A percentile compares a stretch with the other conserved stretches of the same genome.
These are phyloP conservation scores for Drechslera avenae DNA, from an alignment of 2,329 filamentous ascomycete genomes.

Conservation along the genomic window DNA sequence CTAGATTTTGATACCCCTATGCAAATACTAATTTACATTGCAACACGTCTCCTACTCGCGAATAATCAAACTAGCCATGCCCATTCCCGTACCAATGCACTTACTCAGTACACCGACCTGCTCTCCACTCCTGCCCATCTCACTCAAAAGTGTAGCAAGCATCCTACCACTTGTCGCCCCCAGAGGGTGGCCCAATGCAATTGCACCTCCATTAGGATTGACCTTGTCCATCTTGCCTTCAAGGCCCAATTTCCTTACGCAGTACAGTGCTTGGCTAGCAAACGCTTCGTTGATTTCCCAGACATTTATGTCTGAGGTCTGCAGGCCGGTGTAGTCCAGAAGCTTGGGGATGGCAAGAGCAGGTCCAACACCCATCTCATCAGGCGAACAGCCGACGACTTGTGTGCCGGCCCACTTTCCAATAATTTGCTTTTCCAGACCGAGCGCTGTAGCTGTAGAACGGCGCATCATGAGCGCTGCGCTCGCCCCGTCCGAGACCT, in stretches of 20 bases:
- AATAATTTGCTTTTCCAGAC: conserved; percentile 71
- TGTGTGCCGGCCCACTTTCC: conserved; percentile 81
- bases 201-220: conserved; percentile 91
- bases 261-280: conserved; percentile 69
- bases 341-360: conserved; percentile 85
- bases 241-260: conserved; percentile 71
- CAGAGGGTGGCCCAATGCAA: conserved; percentile 90
- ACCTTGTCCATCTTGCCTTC: conserved; percentile 72
- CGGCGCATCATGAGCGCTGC: conserved; percentile 83
- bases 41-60: conserved; percentile 44
- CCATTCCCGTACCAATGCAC: conserved; percentile 67
- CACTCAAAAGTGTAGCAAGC: conserved; percentile 73
- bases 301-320: conserved; percentile 71
- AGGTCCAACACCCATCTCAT: conserved; percentile 94
- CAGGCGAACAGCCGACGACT: conserved; percentile 78
- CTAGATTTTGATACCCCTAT: conserved; percentile 1
- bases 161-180: conserved; percentile 87
- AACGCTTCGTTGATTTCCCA: conserved; percentile 95
- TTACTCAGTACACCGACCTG: conserved; percentile 87
- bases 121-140: conserved; percentile 69
- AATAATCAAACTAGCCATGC: conserved; percentile 59
- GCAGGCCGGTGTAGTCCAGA: conserved; percentile 69
- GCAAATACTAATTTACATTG: background rate
- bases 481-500: conserved; percentile 87
- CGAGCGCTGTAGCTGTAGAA: conserved; percentile 75